A percentile compares a stretch with the other conserved stretches of the same genome.
Evolutionary conservation across 2,329 filamentous ascomycete species (phyloP).

Genomic region (Lecanoromycetidae sp.): DNA sequence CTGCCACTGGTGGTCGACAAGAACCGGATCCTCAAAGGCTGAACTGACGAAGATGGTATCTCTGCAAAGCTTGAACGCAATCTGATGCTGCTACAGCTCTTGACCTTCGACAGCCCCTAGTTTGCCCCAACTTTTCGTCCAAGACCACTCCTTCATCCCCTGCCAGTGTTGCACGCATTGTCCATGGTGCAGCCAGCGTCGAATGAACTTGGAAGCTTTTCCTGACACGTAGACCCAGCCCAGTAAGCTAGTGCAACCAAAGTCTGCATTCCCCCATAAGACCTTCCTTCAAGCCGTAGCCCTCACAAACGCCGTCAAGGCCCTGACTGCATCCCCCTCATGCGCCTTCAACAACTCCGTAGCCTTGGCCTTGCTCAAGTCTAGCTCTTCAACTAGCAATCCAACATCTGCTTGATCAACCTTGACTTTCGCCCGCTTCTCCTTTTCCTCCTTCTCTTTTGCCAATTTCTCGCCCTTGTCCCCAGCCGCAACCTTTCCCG

Average conservation of each 20-base stretch:
- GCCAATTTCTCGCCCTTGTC: slow-evolving; percentile 21
- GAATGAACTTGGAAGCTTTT: background rate
- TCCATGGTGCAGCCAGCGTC: no score
- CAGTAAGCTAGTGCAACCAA: background rate
- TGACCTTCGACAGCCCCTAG: no score
- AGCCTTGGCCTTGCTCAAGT: slow-evolving; percentile 35
- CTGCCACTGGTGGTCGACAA: no score
- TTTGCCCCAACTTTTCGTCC: no score
- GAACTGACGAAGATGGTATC: no score
- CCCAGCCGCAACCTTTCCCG: slow-evolving; percentile 19
- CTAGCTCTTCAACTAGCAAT: slow-evolving; percentile 36
- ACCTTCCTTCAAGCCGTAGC: slow-evolving; percentile 7
- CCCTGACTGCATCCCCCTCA: slow-evolving; percentile 33
- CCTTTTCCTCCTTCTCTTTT: slow-evolving; percentile 22
- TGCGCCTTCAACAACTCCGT: slow-evolving; percentile 35
- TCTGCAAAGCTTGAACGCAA: no score
- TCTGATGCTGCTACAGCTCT: no score
- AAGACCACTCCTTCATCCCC: no score
- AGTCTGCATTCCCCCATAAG: background rate
- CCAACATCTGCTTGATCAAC: slow-evolving; percentile 34
- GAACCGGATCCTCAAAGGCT: no score
- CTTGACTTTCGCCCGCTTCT: slow-evolving; percentile 34
- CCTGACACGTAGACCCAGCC: background rate
- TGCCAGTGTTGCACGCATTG: no score
- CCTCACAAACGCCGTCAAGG: slow-evolving; percentile 30